Percentiles rank a stretch among this genome's conserved stretches.
phyloP scores from a whole-genome alignment of 2,329 filamentous ascomycete species.

The Fusarium siculi region DNA sequence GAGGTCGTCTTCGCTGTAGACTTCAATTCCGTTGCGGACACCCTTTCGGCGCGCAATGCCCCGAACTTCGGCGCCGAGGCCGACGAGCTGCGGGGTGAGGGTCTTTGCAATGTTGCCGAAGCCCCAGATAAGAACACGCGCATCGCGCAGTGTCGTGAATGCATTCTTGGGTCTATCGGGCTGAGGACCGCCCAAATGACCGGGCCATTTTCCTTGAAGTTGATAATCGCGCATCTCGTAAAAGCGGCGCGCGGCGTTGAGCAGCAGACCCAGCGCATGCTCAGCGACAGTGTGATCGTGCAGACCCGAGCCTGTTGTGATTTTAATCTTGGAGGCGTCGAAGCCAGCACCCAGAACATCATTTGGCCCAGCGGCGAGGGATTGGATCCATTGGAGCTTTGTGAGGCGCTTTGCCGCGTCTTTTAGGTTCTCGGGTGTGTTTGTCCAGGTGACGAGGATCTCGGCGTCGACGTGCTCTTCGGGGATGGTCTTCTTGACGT shows the following conservation, averaged over 20 bases:
- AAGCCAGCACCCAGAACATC: constrained; percentile 72
- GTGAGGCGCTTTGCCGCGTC: constrained; percentile 66
- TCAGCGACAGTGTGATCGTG: constrained; percentile 74
- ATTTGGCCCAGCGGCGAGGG: constrained; percentile 73
- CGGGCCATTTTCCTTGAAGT: constrained; percentile 65
- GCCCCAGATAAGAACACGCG: constrained; percentile 70
- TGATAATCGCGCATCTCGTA: constrained; percentile 73
- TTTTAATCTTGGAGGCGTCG: constrained; percentile 58
- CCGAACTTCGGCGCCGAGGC: constrained; percentile 66
- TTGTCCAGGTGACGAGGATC: constrained; percentile 71
- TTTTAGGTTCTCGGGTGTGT: constrained; percentile 66
- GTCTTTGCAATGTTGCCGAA: constrained; percentile 74
- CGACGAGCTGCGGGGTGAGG: constrained; percentile 64
- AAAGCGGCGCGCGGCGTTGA: constrained; percentile 66
- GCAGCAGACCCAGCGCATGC: constrained; percentile 68
- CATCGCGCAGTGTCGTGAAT: constrained; percentile 70
- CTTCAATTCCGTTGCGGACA: constrained; percentile 67
- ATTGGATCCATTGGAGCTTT: constrained; percentile 73
- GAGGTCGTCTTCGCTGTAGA: constrained; percentile 65
- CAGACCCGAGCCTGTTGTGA: constrained; percentile 71
- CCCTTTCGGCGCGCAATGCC: constrained; percentile 68
- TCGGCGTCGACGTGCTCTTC: constrained; percentile 68
- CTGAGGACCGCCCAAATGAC: constrained; percentile 70
- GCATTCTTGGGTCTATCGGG: constrained; percentile 65
- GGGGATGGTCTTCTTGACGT: constrained; percentile 66